Base-by-base conservation (phyloP, 768 basidiomycete species). In the Hericium rajendrae region DNA sequence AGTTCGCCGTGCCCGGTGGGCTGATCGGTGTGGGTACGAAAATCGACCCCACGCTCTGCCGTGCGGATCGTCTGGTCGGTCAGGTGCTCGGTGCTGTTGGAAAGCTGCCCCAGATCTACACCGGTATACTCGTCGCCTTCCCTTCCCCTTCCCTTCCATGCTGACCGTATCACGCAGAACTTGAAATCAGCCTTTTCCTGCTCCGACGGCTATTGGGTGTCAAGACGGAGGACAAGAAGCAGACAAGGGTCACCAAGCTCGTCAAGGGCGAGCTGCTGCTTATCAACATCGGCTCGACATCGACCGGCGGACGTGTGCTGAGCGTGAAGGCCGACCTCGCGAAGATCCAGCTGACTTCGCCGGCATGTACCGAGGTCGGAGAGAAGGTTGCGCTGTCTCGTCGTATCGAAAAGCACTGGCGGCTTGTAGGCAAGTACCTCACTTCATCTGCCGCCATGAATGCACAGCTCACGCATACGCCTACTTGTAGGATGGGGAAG, bases 181-280 rank as follows among this genome's bases (percentile, higher is more conserved):
- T 94, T 55, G 92, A 94, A 71, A 93, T 94, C 68, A 89, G 84
- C 64, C 77, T 94, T 64, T 99, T 97, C 86, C 76, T 98, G 37
- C 86, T 99, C 38, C 90, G 97, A 59, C 85, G 97, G 59, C 75
- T 98, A 55, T 82, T 98, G n/a, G 95, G 97, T 69, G 97, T 99
- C 60, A 94, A 94, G 72, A 93, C 94, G 22, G 95, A 97, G 72
- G 97, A 98, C 76, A 97, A 94, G 77, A 99, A 97, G 71, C 91
- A 94, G 70, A 97, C 97, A 20, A 99, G 94, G 72, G 91, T 92
- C 22, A 78, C 90, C 54, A 97, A 97, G 71, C 80, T 97, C 48
- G 79, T 83, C 58, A 95, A 95, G 74, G 88, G 87, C 71, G 94
- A 97, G 73, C 79, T 94, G 2, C 73, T 97, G 2, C 81, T 98